These are phyloP conservation scores for Candida vaughaniae DNA, from an alignment of 805 yeast species.

Conservation along the genomic window DNA sequence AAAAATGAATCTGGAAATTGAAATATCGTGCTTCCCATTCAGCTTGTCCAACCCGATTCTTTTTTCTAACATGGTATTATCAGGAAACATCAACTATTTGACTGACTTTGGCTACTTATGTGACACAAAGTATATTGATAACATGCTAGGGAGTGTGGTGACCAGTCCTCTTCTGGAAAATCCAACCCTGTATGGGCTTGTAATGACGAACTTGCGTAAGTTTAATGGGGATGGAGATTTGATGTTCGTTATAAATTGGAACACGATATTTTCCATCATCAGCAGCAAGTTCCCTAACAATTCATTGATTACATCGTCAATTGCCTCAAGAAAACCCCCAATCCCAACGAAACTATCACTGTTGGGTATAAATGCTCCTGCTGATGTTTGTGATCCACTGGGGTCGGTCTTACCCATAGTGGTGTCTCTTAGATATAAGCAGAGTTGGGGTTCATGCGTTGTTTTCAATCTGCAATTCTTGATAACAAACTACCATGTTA, in stretches of 20 bases:
- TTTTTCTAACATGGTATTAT: conserved; percentile 23
- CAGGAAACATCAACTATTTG: conserved; percentile 25
- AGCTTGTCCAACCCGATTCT: conserved; percentile 30
- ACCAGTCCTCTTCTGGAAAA: background rate
- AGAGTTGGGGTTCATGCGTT: conserved; percentile 47
- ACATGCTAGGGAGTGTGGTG: conserved; percentile 44
- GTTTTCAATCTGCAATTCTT: conserved; percentile 28
- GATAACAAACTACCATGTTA: conserved; percentile 45
- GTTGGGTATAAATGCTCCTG: background rate
- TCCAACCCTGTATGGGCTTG: conserved; percentile 31
- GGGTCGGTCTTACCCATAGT: conserved; percentile 20
- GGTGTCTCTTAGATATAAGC: conserved; percentile 5
- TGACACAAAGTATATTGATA: conserved; percentile 45
- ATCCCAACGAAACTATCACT: conserved; percentile 1
- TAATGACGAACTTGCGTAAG: conserved; percentile 38
- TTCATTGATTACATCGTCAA: background rate
- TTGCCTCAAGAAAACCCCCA: background rate
- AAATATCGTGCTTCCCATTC: conserved; percentile 25
- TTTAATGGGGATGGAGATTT: conserved; percentile 48
- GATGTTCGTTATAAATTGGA: conserved; percentile 31
- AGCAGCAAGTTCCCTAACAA: conserved; percentile 3
- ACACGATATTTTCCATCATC: conserved; percentile 11
- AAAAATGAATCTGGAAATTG: conserved; percentile 14
- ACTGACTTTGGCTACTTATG: conserved; percentile 24
- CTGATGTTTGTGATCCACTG: background rate